Evolutionary conservation across 768 basidiomycete species (phyloP), one percentile per base, ranked within the genome.

Genomic region (Boletellus sp.): DNA sequence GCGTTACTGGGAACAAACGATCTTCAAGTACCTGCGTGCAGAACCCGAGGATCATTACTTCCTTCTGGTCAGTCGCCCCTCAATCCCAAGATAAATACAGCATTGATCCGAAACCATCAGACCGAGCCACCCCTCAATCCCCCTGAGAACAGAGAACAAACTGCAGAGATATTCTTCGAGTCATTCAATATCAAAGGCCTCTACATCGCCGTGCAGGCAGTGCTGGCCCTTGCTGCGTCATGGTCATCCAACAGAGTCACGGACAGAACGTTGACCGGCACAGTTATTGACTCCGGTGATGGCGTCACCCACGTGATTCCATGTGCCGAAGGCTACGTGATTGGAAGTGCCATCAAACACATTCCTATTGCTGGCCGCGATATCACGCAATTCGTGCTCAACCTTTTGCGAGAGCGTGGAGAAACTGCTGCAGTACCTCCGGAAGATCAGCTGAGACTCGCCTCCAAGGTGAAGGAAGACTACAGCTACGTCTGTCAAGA

Each of bases 41-140:
- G 96, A 99, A 71, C 96, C 96, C 13, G 96, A 98, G 72, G 95
- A 98, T 72, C 96, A 98, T 70, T 90, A 97, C 70, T 98, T 99
- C 72, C 81, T 98, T 42, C 74, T 99, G 65, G 95, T 97, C 60
- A 69, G 94, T 74, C 23, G 7, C 12, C 43, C 20, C 34, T 1
- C 16, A 7, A 32, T 52, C 16, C 12, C 13, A 35, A 6, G 4
- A 89, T 47, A 26, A 12, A 43, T 11, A 5, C 39, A 1, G 0
- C 12, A 26, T 34, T 57, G 26, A 57, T 47, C 5, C 34, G 11
- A 8, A 3, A n/a, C 10, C 5, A 34, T 43, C 53, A 97, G 95
- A 99, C 96, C n/a, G 96, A 99, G 65, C 96, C 96, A 4, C 95
- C 96, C 20, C 83, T 99, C 49, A 98, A 99, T 66, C 83, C 95